A percentile compares a stretch with the other conserved stretches of the same genome.
Conservation (phyloP, 129 eudicot species). For the Chrysanthemum lavandulifolium region DNA sequence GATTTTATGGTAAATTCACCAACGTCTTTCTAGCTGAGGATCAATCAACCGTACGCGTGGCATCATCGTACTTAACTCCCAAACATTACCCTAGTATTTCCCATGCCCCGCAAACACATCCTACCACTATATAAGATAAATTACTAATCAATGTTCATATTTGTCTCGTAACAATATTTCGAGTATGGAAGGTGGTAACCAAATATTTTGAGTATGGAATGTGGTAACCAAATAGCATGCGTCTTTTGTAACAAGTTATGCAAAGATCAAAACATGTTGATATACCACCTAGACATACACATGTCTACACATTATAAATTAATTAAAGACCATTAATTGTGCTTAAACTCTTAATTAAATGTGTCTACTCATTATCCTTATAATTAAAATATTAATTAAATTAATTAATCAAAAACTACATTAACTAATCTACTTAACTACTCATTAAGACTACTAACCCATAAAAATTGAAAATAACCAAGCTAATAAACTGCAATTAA, state of each 20-base stretch:
- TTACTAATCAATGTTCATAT: background rate
- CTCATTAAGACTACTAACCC: too few species aligned
- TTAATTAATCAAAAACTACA: too few species aligned
- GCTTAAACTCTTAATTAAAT: too few species aligned
- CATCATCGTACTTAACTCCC: background rate
- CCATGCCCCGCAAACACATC: background rate
- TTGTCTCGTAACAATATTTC: background rate
- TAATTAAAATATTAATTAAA: too few species aligned
- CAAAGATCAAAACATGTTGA: conserved; percentile 15
- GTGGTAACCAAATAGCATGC: conserved; percentile 13
- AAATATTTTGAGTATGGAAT: too few species aligned
- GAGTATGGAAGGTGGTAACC: conserved; percentile 22
- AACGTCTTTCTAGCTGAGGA: background rate
- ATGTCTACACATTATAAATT: too few species aligned
- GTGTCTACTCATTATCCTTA: too few species aligned
- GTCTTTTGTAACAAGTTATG: conserved; percentile 18
- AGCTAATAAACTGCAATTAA: too few species aligned
- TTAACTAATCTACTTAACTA: too few species aligned
- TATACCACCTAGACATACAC: conserved; percentile 18
- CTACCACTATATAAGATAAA: conserved; percentile 5
- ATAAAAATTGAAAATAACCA: too few species aligned
- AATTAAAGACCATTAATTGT: too few species aligned
- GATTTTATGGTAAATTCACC: background rate
- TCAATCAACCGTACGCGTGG: background rate
- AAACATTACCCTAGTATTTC: background rate